These are phyloP conservation scores for Athelia sp. DNA, from an alignment of 1,284 basidiomycete genomes.

Conservation along the genomic window DNA sequence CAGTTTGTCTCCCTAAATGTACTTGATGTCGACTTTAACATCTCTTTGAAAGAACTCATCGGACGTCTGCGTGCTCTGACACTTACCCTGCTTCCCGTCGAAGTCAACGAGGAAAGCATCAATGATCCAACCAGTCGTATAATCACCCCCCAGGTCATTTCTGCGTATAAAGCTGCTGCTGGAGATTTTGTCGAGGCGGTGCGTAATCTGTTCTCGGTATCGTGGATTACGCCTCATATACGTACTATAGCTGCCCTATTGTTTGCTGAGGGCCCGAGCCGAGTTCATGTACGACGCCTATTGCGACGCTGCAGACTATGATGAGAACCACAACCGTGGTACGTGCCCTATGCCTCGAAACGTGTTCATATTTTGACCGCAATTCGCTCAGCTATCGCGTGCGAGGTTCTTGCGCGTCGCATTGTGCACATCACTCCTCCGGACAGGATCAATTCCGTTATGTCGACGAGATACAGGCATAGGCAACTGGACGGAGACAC, in stretches of 20 bases:
- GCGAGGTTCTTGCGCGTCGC: conserved; percentile 83
- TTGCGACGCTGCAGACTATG: conserved; percentile 76
- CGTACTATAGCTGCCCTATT: conserved; percentile 61
- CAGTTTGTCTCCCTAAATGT: conserved; percentile 39
- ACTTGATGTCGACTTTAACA: background rate
- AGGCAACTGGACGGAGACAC: conserved; percentile 72
- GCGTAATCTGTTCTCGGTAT: conserved; percentile 19
- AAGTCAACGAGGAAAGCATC: conserved; percentile 61
- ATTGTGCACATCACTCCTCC: conserved; percentile 66
- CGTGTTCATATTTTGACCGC: conserved; percentile 5
- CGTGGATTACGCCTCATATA: background rate
- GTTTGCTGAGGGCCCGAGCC: conserved; percentile 74
- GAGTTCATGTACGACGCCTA: conserved; percentile 77
- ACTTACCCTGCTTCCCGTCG: conserved; percentile 73
- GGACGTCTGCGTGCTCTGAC: conserved; percentile 78
- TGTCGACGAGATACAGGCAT: conserved; percentile 77
- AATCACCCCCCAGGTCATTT: conserved; percentile 67
- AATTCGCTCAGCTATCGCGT: conserved; percentile 58
- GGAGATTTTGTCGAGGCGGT: conserved; percentile 81
- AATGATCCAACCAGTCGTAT: conserved; percentile 65
- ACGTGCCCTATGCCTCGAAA: conserved; percentile 13
- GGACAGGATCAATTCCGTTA: conserved; percentile 63
- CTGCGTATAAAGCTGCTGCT: conserved; percentile 59
- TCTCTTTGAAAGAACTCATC: conserved; percentile 56
- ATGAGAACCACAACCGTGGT: conserved; percentile 81